These are phyloP conservation scores for Pyracantha coccinea DNA, from an alignment of 331 rosid genomes.

Conservation along the genomic window DNA sequence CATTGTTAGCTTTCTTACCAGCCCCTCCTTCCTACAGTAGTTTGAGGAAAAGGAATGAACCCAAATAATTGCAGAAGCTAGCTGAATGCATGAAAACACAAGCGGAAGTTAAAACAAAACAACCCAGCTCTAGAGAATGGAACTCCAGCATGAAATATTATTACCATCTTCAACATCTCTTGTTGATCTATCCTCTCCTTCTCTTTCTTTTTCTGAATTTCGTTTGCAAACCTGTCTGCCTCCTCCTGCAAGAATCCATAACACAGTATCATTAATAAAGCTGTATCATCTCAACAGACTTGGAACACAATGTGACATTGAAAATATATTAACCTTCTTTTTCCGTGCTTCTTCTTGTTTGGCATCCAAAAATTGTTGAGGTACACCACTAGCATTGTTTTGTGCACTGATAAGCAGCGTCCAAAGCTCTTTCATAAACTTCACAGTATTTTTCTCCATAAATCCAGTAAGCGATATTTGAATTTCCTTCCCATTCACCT, in stretches of 20 bases:
- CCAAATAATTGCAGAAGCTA: conserved; percentile 99
- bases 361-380: conserved; percentile 95
- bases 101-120: conserved; percentile 75
- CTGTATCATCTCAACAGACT: not conserved
- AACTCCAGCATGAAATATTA: conserved; percentile 59
- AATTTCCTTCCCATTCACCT: conserved; percentile 94
- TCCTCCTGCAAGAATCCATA: conserved; percentile 55
- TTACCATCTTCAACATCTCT: conserved; percentile 80
- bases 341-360: conserved; percentile 83
- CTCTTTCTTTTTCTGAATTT: conserved; percentile 79
- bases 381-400: conserved; percentile 88
- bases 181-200: conserved; percentile 71
- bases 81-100: conserved; percentile 92
- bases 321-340: conserved; percentile 55
- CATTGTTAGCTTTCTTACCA: conserved; percentile 46
- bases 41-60: conserved; percentile 99
- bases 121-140: conserved; percentile 36
- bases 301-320: not conserved
- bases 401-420: conserved; percentile 87
- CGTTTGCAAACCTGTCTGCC: conserved; percentile 68
- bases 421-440: conserved; percentile 99
- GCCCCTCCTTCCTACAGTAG: conserved; percentile 99
- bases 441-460: conserved; percentile 94
- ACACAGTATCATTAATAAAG: conserved; percentile 10
- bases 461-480: conserved; percentile 95